A percentile compares a stretch with the other conserved stretches of the same genome.
Evolutionary conservation across 2,329 filamentous ascomycete species (phyloP).

Genomic region (Phaeoacremonium minimum): DNA sequence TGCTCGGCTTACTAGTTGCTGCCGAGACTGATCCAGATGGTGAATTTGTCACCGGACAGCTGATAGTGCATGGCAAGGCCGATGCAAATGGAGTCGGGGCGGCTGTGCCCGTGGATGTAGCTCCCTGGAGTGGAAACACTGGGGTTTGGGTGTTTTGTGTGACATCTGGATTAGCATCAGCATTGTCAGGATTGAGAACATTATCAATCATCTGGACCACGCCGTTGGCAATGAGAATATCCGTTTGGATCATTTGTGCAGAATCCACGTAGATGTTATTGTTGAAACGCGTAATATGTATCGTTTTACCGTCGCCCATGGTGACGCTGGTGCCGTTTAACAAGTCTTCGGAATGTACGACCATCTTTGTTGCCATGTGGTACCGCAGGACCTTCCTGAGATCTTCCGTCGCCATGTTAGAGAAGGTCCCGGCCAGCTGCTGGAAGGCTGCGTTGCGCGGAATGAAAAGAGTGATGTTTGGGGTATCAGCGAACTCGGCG

Average conservation of each 20-base stretch:
- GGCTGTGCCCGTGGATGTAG: constrained; percentile 11
- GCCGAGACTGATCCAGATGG: background rate
- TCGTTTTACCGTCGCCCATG: background rate
- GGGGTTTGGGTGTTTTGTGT: constrained; percentile 26
- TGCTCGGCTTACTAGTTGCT: background rate
- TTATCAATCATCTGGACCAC: constrained; percentile 54
- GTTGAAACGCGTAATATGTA: background rate
- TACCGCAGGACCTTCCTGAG: constrained; percentile 45
- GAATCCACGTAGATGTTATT: constrained; percentile 17
- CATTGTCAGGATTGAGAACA: constrained; percentile 38
- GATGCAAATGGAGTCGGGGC: constrained; percentile 26
- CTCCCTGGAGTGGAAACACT: constrained; percentile 15
- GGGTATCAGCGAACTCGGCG: constrained; percentile 33
- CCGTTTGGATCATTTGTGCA: constrained; percentile 44
- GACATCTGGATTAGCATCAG: constrained; percentile 29
- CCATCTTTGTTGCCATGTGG: constrained; percentile 49
- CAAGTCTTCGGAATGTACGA: constrained; percentile 45
- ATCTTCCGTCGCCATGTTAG: constrained; percentile 29
- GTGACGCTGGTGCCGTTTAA: background rate
- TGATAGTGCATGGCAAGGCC: constrained; percentile 34
- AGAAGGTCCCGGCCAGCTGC: constrained; percentile 36
- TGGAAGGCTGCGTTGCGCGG: constrained; percentile 48
- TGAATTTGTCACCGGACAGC: constrained; percentile 29
- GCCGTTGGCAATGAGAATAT: constrained; percentile 52
- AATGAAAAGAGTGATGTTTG: constrained; percentile 50